These are phyloP conservation scores for Sclerotinia sclerotiorum DNA, from an alignment of 2,329 filamentous ascomycete species.

Conservation along the genomic window DNA sequence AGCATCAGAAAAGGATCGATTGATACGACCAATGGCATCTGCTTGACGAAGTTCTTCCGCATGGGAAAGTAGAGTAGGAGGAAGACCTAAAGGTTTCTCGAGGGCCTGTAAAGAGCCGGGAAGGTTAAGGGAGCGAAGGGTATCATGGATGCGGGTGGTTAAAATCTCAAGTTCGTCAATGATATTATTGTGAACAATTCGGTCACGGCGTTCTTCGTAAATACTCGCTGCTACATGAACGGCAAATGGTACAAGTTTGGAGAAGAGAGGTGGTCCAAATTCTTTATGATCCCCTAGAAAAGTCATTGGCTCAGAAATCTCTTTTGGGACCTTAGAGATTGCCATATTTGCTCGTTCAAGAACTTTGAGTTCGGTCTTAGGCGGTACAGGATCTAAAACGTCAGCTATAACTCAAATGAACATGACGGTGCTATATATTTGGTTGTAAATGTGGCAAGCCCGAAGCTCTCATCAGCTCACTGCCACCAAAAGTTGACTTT, in stretches of 20 bases:
- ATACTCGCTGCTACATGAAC: slow-evolving; percentile 95
- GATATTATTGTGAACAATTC: slow-evolving; percentile 85
- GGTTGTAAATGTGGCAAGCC: background rate
- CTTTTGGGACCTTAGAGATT: slow-evolving; percentile 70
- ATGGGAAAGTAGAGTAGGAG: slow-evolving; percentile 80
- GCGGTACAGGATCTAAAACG: slow-evolving; percentile 66
- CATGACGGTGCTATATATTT: background rate
- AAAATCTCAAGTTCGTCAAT: slow-evolving; percentile 80
- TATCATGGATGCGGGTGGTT: slow-evolving; percentile 75
- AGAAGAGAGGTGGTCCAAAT: slow-evolving; percentile 82
- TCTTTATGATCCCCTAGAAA: slow-evolving; percentile 77
- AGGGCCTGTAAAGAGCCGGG: slow-evolving; percentile 91
- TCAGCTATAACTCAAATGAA: slow-evolving; percentile 38
- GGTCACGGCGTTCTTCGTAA: slow-evolving; percentile 86
- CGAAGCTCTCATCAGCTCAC: background rate
- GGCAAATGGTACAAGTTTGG: slow-evolving; percentile 89
- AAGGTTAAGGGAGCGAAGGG: slow-evolving; percentile 79
- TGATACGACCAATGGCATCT: slow-evolving; percentile 75
- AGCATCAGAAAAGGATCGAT: slow-evolving; percentile 81
- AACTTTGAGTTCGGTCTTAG: slow-evolving; percentile 82
- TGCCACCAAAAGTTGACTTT: background rate
- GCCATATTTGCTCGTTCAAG: slow-evolving; percentile 92
- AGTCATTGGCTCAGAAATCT: slow-evolving; percentile 77
- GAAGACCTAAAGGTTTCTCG: slow-evolving; percentile 89
- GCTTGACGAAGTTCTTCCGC: slow-evolving; percentile 93